A percentile compares a stretch with the other conserved stretches of the same genome.
Evolutionary conservation across 2,329 filamentous ascomycete genomes (phyloP).

Genomic region (Diaporthe vaccinii): DNA sequence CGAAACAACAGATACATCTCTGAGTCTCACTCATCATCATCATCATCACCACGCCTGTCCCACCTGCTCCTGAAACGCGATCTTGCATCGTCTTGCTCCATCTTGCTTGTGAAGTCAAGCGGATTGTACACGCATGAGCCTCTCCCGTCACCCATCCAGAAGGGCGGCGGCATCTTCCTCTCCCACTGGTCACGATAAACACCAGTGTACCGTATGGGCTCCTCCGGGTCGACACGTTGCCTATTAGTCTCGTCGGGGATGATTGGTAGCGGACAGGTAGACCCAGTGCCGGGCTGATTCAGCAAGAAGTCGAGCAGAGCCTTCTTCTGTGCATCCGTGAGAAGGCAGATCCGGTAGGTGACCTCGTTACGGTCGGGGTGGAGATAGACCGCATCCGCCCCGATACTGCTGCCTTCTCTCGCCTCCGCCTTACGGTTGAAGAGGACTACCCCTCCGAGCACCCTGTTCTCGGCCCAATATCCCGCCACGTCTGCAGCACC

Average conservation of each 20-base stretch:
- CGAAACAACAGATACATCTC: background rate
- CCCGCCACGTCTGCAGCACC: constrained; percentile 47
- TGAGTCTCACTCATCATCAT: constrained; percentile 1
- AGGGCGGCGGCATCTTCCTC: background rate
- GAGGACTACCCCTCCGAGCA: constrained; percentile 44
- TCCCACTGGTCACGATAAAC: constrained; percentile 12
- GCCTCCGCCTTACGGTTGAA: background rate
- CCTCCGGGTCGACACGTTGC: constrained; percentile 2
- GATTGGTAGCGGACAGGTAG: background rate
- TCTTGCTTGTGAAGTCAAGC: background rate
- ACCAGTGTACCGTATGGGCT: background rate
- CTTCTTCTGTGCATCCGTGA: constrained; percentile 8
- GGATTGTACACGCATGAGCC: constrained; percentile 1
- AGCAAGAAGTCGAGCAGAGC: constrained; percentile 16
- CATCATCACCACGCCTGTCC: constrained; percentile 6
- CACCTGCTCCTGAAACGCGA: background rate
- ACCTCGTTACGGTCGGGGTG: constrained; percentile 10
- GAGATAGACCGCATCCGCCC: background rate
- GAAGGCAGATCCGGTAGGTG: constrained; percentile 13
- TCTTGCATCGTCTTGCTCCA: background rate
- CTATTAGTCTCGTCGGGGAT: background rate
- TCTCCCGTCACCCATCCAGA: constrained; percentile 9
- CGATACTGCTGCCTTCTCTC: background rate
- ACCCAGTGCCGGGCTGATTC: background rate
- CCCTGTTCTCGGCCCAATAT: constrained; percentile 48